Evolutionary conservation across 352 stramenopile genomes (phyloP).

Genomic region (Globisporangium irregulare): DNA sequence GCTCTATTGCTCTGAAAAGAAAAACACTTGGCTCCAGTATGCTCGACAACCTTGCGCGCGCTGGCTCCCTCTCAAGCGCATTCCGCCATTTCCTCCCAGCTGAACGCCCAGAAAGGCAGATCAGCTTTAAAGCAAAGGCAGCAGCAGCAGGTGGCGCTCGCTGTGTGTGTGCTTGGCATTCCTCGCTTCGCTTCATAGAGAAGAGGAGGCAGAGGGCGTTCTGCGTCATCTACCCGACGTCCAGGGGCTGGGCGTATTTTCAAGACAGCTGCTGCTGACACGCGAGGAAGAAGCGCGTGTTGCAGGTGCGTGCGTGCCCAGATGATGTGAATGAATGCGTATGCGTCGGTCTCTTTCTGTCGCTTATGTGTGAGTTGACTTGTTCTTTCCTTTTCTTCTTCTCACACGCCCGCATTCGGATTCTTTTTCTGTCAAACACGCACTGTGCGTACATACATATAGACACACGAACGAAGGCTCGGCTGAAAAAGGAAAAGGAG

Average conservation of each 20-base stretch:
- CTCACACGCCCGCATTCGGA: neutral
- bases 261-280: neutral
- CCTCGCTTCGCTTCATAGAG: neutral
- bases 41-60: neutral
- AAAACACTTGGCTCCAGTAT: slow-evolving; percentile 7
- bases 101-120: slow-evolving; percentile 1
- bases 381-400: neutral
- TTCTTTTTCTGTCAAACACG: neutral
- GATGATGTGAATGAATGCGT: neutral
- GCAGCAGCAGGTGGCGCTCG: neutral
- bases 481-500: neutral
- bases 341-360: neutral
- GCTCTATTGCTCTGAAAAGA: neutral
- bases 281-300: neutral
- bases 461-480: neutral
- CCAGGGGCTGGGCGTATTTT: neutral
- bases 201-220: neutral
- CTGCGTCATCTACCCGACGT: neutral
- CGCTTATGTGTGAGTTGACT: neutral
- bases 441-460: neutral
- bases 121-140: neutral
- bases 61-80: slow-evolving; percentile 1
- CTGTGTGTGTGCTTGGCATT: neutral
- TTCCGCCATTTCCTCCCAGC: slow-evolving; percentile 8
- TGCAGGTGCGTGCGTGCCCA: neutral